Evolutionary conservation across 192 early-diverging fungal species (phyloP), one percentile per base, ranked within the genome.

Genomic region (Fimicolochytrium jonesii): DNA sequence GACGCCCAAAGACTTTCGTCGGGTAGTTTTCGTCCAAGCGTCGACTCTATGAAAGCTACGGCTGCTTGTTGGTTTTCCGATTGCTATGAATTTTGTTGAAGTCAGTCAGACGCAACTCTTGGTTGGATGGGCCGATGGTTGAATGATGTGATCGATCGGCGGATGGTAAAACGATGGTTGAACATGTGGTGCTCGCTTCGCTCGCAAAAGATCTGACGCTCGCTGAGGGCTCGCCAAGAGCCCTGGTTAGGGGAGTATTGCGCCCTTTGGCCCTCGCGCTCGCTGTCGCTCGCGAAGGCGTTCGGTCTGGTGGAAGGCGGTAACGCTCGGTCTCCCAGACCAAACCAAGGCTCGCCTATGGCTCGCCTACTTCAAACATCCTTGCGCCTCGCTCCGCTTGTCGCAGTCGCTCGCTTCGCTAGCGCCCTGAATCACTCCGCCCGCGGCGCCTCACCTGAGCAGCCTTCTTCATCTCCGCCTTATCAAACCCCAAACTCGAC

Each of bases 21-120:
- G 2, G 83, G 75, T 17, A 92, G 74, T 48, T 76, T 70, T 30
- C 72, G 58, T 5, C 74, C 82, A 2, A 88, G 67, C 20, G 83
- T 83, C 9, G 77, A 68, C 36, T 88, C 83, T 29, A 90, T 79
- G 59, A 86, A 90, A 37, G 57, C 71, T 34, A 74, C 64, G 18
- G 88, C 86, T 13, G 82, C 82, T 59, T 78, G 74, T 51, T 86
- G 74, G 68, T 86, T 80, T 34, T 77, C 79, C 37, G 72, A 75
- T 26, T 75, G 77, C 56, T 87, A 80, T 66, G 34, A 1, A 43
- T 25, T 22, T 20, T 7, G 22, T 18, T 18, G 29, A 23, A 22
- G 26, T 31, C 0, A 43, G 0, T 9, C 18, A 30, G 30, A 4
- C 25, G 3, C 15, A 50, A 26, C 25, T 17, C 48, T n/a, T n/a